phyloP scores from a whole-genome alignment of 2,329 filamentous ascomycete genomes.

The Colletotrichum sublineola region DNA sequence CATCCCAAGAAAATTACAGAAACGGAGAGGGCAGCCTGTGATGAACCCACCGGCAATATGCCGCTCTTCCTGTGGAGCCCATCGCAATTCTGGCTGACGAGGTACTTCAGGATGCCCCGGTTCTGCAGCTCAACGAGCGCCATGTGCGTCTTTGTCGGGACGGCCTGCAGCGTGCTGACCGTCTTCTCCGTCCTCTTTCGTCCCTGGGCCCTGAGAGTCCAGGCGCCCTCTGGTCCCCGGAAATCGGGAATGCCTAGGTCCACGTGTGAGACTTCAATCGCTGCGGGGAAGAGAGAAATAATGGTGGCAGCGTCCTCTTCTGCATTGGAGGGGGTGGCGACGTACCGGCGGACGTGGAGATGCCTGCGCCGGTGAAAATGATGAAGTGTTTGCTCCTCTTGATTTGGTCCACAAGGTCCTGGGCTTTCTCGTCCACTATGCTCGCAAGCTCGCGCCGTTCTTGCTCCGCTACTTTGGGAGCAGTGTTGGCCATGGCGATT shows the following conservation, averaged over 20 bases:
- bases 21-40: not conserved
- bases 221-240: constrained; percentile 60
- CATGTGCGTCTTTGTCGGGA: constrained; percentile 62
- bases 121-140: constrained; percentile 60
- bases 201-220: constrained; percentile 60
- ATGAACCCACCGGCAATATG: constrained; percentile 55
- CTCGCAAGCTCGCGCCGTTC: constrained; percentile 20
- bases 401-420: constrained; percentile 54
- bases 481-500: constrained; percentile 29
- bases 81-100: constrained; percentile 62
- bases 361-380: constrained; percentile 60
- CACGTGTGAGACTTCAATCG: not conserved
- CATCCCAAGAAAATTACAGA: too few species aligned
- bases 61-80: constrained; percentile 61
- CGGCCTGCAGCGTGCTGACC: constrained; percentile 56
- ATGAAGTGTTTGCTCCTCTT: constrained; percentile 60
- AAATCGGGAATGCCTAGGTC: constrained; percentile 60
- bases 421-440: constrained; percentile 52
- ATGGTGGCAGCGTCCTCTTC: too few species aligned
- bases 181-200: constrained; percentile 50
- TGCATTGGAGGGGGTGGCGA: accelerated
- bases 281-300: not conserved
- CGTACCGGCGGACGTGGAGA: constrained; percentile 61
- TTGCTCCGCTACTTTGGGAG: constrained; percentile 33
- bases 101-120: constrained; percentile 56